These are phyloP conservation scores for Sherardia arvensis DNA, from an alignment of 257 asterid genomes.

Conservation along the genomic window DNA sequence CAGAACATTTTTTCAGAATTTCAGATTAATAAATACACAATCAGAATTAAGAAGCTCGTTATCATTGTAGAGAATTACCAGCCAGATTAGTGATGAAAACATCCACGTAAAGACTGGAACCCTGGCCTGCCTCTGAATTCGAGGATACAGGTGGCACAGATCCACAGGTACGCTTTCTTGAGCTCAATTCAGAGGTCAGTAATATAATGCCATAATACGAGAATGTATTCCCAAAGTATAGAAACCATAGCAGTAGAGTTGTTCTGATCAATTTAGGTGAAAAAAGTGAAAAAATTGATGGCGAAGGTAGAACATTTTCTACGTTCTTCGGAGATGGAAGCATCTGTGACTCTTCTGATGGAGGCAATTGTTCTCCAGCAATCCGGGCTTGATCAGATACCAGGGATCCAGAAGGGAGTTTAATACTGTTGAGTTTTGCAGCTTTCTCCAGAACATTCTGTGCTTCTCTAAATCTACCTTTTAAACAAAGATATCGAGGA, in stretches of 20 bases:
- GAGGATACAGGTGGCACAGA: not conserved
- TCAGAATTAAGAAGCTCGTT: not conserved
- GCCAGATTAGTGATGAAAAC: constrained; percentile 67
- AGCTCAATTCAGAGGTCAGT: constrained; percentile 69
- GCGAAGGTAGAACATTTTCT: constrained; percentile 20
- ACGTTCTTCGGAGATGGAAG: constrained; percentile 31
- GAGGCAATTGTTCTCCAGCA: constrained; percentile 12
- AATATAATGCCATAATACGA: constrained; percentile 69
- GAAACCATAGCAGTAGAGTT: constrained; percentile 60
- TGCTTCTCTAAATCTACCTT: constrained; percentile 30
- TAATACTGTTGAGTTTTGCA: constrained; percentile 19
- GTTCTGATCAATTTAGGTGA: constrained; percentile 55
- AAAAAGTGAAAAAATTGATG: constrained; percentile 44
- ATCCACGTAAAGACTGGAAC: constrained; percentile 40
- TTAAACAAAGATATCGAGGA: constrained; percentile 28
- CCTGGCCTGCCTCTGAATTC: constrained; percentile 26
- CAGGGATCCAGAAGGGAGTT: constrained; percentile 30
- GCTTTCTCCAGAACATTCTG: constrained; percentile 22
- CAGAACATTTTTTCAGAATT: constrained; percentile 26
- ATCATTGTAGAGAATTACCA: constrained; percentile 24
- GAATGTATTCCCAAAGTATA: constrained; percentile 64
- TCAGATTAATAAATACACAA: constrained; percentile 7
- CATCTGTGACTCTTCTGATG: constrained; percentile 36
- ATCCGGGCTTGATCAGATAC: constrained; percentile 13
- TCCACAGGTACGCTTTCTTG: constrained; percentile 30